phyloP scores from a whole-genome alignment of 768 basidiomycete genomes.

The Tulasnella sp. region DNA sequence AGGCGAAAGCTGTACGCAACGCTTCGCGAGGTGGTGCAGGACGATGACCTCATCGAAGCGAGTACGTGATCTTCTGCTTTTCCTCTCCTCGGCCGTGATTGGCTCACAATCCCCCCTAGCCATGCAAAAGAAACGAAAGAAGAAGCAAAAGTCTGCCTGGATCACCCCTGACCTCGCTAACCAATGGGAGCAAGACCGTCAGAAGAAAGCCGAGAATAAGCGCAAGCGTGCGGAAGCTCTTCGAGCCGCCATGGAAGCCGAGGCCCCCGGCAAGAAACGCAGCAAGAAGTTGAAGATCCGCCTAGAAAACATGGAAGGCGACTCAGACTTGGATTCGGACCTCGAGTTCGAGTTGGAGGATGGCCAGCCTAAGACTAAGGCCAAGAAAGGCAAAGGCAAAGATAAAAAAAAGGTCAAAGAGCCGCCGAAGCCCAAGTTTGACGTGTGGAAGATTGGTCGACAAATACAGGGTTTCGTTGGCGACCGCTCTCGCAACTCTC shows the following conservation, averaged over 20 bases:
- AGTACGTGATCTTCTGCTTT: not conserved
- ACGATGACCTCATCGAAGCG: not conserved
- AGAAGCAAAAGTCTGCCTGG: not conserved
- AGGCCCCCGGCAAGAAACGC: conserved; percentile 39
- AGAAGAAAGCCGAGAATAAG: conserved; percentile 73
- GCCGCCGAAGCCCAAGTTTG: conserved; percentile 37
- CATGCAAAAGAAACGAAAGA: not conserved
- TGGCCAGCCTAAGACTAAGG: not conserved
- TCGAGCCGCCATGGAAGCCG: conserved; percentile 36
- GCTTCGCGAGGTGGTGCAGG: not conserved
- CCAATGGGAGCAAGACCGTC: conserved; percentile 75
- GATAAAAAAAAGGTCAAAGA: conserved; percentile 30
- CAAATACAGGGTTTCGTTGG: conserved; percentile 64
- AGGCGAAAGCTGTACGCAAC: not conserved
- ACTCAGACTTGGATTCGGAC: conserved; percentile 36
- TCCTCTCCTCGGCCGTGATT: not conserved
- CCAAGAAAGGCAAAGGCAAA: not conserved
- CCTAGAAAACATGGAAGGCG: conserved; percentile 41
- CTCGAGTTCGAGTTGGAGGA: not conserved
- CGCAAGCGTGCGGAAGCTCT: conserved; percentile 50
- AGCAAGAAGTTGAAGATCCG: conserved; percentile 39
- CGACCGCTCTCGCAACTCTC: conserved; percentile 44
- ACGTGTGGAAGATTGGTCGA: conserved; percentile 57
- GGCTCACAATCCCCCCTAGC: not conserved
- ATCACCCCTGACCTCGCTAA: conserved; percentile 51